Base-by-base conservation (phyloP, 495 filamentous ascomycete species). In the Alectoria sarmentosa region DNA sequence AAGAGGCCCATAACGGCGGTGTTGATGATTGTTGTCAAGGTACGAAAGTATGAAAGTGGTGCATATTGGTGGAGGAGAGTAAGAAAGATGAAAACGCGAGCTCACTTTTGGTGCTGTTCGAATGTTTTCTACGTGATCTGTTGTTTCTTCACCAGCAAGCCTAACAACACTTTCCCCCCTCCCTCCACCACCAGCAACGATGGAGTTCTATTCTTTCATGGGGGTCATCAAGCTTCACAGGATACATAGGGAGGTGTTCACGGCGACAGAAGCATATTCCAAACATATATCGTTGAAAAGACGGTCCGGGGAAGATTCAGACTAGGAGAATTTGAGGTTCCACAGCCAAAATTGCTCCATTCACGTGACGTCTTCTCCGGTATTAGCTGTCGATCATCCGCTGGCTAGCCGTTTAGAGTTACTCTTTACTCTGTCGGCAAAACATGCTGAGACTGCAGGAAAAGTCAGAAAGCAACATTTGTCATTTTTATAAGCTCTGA, bases 31-130 rank as follows among this genome's bases (percentile, higher is more conserved):
- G 15, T 30, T 57, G 13, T 64, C 39, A 17, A 17, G 30, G 41
- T 3, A 44, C 1, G 6, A 19, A 34, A 2, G 52, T 32, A 46
- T 26, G 11, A 42, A 42, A 19, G 17, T 28, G 37, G 30, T 55
- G 13, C 21, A 44, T 60, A 15, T 8, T 30, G 38, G 13, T 42
- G 26, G 17, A 23, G 15, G 1, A 36, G 21, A 19, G 39, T 19
- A 58, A 30, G 28, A 38, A 21, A 58, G 13, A 36, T 21, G 14
- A 37, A 37, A 23, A 30, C 5, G 21, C 5, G 61, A 23, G 52
- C 62, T 64, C 41, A 64, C 62, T 64, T n/a, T 56, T 32, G 54
- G 54, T 58, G 28, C n/a, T 34, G 28, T 30, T 34, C 26, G 30
- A 44, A 56, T 32, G 26, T 4, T 14, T 58, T 57, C 39, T 58